Conservation (phyloP, 768 basidiomycete genomes). For the Russula brevipes region DNA sequence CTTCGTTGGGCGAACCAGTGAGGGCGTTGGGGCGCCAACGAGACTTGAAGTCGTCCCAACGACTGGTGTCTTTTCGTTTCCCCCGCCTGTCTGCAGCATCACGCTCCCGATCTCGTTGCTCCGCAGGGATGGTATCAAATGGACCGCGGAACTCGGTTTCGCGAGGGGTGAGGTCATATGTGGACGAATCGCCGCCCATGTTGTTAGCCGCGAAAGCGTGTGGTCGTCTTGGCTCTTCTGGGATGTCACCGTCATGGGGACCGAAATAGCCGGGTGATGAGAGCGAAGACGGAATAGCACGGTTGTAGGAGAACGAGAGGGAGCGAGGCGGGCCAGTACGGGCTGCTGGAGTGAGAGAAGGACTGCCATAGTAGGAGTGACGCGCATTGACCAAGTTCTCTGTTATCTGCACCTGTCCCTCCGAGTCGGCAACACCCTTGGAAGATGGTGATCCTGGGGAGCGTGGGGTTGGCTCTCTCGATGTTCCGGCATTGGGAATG, state of each 20-base stretch:
- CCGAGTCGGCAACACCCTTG: not conserved
- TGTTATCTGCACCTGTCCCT: not conserved
- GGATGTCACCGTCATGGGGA: conserved; percentile 30
- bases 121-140: conserved; percentile 42
- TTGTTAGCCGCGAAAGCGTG: conserved; percentile 24
- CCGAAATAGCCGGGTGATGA: conserved; percentile 4
- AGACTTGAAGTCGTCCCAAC: conserved; percentile 41
- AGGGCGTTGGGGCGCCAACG: conserved; percentile 52
- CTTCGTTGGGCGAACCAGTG: conserved; percentile 41
- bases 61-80: conserved; percentile 42
- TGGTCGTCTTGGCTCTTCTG: conserved; percentile 32
- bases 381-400: not conserved
- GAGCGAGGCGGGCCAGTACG: conserved; percentile 22
- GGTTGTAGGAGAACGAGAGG: conserved; percentile 12
- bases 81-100: conserved; percentile 48
- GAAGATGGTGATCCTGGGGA: conserved; percentile 7
- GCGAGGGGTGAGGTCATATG: conserved; percentile 33
- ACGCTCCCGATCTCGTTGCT: conserved; percentile 37
- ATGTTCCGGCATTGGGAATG: not conserved
- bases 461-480: not conserved
- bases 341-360: conserved; percentile 14
- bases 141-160: conserved; percentile 57
- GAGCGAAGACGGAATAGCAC: conserved; percentile 2
- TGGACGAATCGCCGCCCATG: conserved; percentile 32
- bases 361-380: conserved; percentile 2